Evolutionary conservation across 345 rosid genomes (phyloP).

Genomic region (Eutrema japonicum): DNA sequence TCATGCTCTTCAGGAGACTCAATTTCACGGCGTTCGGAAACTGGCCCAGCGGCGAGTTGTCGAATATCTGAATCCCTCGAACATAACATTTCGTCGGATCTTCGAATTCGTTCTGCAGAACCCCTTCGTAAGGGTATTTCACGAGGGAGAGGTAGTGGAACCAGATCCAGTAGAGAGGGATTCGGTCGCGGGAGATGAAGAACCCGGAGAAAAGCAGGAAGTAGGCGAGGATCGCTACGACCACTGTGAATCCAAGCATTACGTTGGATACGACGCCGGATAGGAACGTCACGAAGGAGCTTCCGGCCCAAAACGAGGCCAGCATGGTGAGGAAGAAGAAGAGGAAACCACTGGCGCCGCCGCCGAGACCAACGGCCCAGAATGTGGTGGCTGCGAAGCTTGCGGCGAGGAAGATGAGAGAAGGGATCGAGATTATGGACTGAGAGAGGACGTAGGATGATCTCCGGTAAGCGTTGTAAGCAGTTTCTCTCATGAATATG

Average conservation of each 20-base stretch:
- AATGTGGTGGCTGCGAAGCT: slow-evolving; percentile 74
- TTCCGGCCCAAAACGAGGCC: slow-evolving; percentile 93
- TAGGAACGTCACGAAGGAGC: slow-evolving; percentile 88
- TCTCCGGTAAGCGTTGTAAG: slow-evolving; percentile 87
- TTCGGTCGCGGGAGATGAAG: slow-evolving; percentile 78
- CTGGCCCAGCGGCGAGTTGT: slow-evolving; percentile 64
- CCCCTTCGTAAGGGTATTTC: slow-evolving; percentile 82
- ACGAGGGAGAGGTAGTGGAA: slow-evolving; percentile 87
- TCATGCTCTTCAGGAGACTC: slow-evolving; percentile 61
- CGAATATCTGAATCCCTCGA: slow-evolving; percentile 82
- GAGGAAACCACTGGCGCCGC: slow-evolving; percentile 69
- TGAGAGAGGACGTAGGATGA: slow-evolving; percentile 92
- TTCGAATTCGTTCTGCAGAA: slow-evolving; percentile 65
- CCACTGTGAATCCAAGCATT: slow-evolving; percentile 85
- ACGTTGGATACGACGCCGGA: slow-evolving; percentile 88
- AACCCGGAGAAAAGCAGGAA: slow-evolving; percentile 92
- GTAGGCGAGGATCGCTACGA: slow-evolving; percentile 79
- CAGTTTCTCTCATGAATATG: slow-evolving; percentile 97
- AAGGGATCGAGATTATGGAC: slow-evolving; percentile 68
- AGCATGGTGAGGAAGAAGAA: slow-evolving; percentile 72
- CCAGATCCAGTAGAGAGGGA: slow-evolving; percentile 89
- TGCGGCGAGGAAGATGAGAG: slow-evolving; percentile 66
- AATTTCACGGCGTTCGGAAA: slow-evolving; percentile 56
- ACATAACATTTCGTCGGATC: slow-evolving; percentile 71
- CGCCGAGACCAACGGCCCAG: slow-evolving; percentile 80